phyloP scores from a whole-genome alignment of 1,284 basidiomycete species.

The Trichosporon coremiiforme region DNA sequence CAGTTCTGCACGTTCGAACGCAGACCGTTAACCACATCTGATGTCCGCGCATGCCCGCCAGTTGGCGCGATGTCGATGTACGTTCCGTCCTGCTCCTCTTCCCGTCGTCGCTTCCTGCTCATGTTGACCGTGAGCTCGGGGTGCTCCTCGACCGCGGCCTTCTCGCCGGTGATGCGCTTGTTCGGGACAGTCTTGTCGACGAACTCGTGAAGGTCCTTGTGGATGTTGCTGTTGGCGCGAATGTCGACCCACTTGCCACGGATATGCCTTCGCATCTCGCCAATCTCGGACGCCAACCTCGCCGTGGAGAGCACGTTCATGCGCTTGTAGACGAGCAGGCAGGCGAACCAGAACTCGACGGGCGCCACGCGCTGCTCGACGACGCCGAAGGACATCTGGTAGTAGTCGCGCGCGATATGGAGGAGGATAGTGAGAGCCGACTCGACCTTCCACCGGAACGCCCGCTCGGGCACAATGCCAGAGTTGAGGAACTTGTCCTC shows the following conservation, averaged over 20 bases:
- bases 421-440: constrained; percentile 43
- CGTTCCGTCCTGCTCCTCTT: constrained; percentile 35
- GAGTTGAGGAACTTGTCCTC: constrained; percentile 33
- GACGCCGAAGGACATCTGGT: constrained; percentile 38
- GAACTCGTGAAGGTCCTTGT: constrained; percentile 29
- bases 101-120: constrained; percentile 26
- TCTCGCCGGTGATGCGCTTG: constrained; percentile 30
- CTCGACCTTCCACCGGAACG: constrained; percentile 39
- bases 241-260: constrained; percentile 38
- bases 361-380: constrained; percentile 43
- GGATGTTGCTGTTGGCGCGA: constrained; percentile 36
- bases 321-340: constrained; percentile 42
- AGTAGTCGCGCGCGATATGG: constrained; percentile 39
- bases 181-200: constrained; percentile 33
- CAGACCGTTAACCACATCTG: constrained; percentile 19
- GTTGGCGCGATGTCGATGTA: constrained; percentile 19
- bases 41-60: constrained; percentile 7
- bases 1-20: constrained; percentile 24
- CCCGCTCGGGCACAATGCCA: constrained; percentile 37
- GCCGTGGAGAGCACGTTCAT: constrained; percentile 36
- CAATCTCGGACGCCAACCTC: constrained; percentile 40
- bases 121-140: not conserved
- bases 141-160: constrained; percentile 38
- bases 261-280: constrained; percentile 39
- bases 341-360: constrained; percentile 47